phyloP scores from a whole-genome alignment of 768 basidiomycete species.

The Amanita thiersii region DNA sequence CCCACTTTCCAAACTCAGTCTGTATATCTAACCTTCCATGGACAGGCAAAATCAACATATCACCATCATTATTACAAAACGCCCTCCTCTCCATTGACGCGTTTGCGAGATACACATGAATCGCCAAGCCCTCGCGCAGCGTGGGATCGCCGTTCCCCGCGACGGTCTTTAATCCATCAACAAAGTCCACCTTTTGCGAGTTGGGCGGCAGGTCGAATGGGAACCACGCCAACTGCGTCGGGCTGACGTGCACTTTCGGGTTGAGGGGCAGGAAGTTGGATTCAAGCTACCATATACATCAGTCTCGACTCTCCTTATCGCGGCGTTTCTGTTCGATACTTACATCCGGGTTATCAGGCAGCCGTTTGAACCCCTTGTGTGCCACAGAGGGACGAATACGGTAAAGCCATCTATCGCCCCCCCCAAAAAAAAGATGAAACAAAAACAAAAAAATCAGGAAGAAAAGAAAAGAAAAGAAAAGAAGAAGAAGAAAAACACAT shows the following conservation, averaged over 20 bases:
- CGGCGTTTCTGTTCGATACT: constrained; percentile 13
- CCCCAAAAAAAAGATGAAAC: no score
- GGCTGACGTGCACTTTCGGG: constrained; percentile 50
- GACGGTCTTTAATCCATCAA: constrained; percentile 54
- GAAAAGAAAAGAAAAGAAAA: not conserved
- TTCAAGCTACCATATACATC: constrained; percentile 35
- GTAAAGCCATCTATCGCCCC: constrained; percentile 50
- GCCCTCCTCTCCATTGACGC: constrained; percentile 52
- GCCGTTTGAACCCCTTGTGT: constrained; percentile 48
- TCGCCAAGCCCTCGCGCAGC: constrained; percentile 53
- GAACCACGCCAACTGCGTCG: constrained; percentile 61
- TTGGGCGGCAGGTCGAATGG: constrained; percentile 47
- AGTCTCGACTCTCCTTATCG: not conserved
- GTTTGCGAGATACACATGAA: constrained; percentile 56
- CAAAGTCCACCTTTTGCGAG: constrained; percentile 38
- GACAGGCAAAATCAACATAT: constrained; percentile 60
- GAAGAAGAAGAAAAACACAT: constrained; percentile 15
- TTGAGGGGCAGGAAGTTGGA: constrained; percentile 53
- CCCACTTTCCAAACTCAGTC: constrained; percentile 61
- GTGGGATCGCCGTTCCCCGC: constrained; percentile 58
- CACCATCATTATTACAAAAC: constrained; percentile 57
- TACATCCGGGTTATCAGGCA: constrained; percentile 54
- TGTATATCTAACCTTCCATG: constrained; percentile 60
- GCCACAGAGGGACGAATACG: constrained; percentile 63
- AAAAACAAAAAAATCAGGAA: constrained; percentile 3